Evolutionary conservation across 495 filamentous ascomycete genomes (phyloP), one percentile per base, ranked within the genome.

Genomic region (Talaromyces adpressus): DNA sequence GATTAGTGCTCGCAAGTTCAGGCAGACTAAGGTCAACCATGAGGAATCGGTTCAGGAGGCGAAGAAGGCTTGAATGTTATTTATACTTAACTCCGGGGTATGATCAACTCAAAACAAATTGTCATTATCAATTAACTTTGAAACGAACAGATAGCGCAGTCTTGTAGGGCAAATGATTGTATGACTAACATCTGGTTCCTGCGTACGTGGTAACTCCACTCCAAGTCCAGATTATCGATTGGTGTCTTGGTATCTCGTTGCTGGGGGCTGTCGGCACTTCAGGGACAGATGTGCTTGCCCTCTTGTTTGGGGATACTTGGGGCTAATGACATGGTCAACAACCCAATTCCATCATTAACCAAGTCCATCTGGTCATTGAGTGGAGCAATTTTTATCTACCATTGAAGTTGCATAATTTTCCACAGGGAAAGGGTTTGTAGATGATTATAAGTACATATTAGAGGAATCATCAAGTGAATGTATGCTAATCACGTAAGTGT

Each of bases 1-100:
- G 20, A 67, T 81, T 20, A 66, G 72, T 0, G 69, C 73, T 1
- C 60, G 74, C 27, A 67, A 75, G 7, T 62, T 62, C 27, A 34
- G 11, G 6, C 8, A 47, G 25, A 62, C 60, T 8, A 29, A 6
- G 14, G 7, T 58, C 27, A 36, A 58, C 8, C 30, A 34, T 36
- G 30, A 32, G 23, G 16, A 22, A 9, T 58, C 27, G 16, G 18
- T 36, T 34, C 29, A 58, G n/a, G 27, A 34, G 14, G 56, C 2
- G 14, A 58, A 36, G 22, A 14, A 23, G 18, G 12, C 22, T 20
- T 52, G 49, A 52, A 52, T 52, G 18, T 11, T 11, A 20, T 52
- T 23, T 52, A 2, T 25, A 20, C 49, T 52, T 23, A 52, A 20
- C 9, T 9, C 3, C 22, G 7, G 22, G 14, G 36, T 5, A 16